Base-by-base conservation (phyloP, 1,284 basidiomycete species). In the Meira nashicola region DNA sequence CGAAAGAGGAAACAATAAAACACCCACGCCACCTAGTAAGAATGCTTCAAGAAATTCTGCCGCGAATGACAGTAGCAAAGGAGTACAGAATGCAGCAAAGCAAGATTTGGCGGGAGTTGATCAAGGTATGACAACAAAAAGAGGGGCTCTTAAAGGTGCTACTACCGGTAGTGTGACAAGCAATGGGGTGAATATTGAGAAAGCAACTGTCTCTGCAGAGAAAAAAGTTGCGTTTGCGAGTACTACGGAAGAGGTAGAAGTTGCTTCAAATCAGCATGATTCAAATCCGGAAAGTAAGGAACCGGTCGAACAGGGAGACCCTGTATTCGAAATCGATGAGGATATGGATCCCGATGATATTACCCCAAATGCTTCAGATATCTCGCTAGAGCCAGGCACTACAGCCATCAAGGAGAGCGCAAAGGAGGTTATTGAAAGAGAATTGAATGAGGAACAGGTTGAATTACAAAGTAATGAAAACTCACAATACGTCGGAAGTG, bases 201-300 rank as follows among this genome's bases (percentile, higher is more conserved):
- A 25, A 9, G 15, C 47, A 21, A 64, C 62, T 14, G 52, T 49
- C 37, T 17, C 43, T 21, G 41, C 55, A 37, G 68, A 70, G 54
- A 71, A 71, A 59, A 73, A 73, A 47, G 71, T 73, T n/a, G 68
- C 68, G n/a, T 73, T 73, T 46, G 71, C 69, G 1, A 65, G 68
- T 58, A 66, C 66, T 2, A 46, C 57, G 12, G 53, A 60, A 21
- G 67, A 73, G 40, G 66, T 21, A 25, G 12, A 48, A 25, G 14
- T 48, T 23, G 17, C n/a, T 19, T 21, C 46, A 48, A 21, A 15
- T 17, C 46, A 17, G 21, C 28, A 8, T 33, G 28, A 33, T 33
- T 33, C 38, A 15, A 17, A 2, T 39, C 39, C n/a, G 17, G 48
- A 50, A 53, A 54, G 19, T 14, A 53, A 40, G 49, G 55, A 55